These are phyloP conservation scores for Sporobolomyces roseus DNA, from an alignment of 768 basidiomycete genomes.

Conservation along the genomic window DNA sequence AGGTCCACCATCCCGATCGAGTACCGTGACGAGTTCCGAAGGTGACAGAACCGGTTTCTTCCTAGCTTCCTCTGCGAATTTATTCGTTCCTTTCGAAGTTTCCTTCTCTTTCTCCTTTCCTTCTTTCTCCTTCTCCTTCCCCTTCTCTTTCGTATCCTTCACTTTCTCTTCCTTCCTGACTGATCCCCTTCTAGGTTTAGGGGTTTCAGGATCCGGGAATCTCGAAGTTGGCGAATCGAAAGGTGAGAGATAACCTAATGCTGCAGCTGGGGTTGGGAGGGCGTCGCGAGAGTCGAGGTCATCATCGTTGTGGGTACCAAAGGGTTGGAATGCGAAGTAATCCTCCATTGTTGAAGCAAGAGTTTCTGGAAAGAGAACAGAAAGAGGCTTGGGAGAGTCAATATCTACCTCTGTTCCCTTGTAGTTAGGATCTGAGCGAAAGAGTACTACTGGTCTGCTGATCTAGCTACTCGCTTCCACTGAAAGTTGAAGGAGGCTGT, in stretches of 20 bases:
- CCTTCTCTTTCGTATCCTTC: neutral
- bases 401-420: too few species aligned
- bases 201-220: constrained; percentile 14
- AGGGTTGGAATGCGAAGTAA: constrained; percentile 23
- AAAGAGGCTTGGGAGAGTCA: too few species aligned
- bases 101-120: neutral
- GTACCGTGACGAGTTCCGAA: constrained; percentile 12
- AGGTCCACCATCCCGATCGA: neutral
- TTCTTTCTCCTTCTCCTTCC: neutral
- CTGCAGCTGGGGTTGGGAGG: constrained; percentile 25
- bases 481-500: too few species aligned
- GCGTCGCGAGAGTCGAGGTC: neutral
- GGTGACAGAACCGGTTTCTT: constrained; percentile 10
- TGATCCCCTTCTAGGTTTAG: neutral
- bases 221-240: constrained; percentile 18
- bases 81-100: neutral
- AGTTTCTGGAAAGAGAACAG: too few species aligned
- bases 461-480: too few species aligned
- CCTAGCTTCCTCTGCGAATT: neutral
- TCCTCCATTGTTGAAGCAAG: constrained; percentile 6
- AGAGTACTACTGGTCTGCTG: too few species aligned
- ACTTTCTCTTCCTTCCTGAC: neutral
- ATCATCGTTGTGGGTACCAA: constrained; percentile 19
- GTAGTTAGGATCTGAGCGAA: too few species aligned
- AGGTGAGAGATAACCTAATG: constrained; percentile 15